These are phyloP conservation scores for Hysterium pulicare DNA, from an alignment of 2,329 filamentous ascomycete species.

Conservation along the genomic window DNA sequence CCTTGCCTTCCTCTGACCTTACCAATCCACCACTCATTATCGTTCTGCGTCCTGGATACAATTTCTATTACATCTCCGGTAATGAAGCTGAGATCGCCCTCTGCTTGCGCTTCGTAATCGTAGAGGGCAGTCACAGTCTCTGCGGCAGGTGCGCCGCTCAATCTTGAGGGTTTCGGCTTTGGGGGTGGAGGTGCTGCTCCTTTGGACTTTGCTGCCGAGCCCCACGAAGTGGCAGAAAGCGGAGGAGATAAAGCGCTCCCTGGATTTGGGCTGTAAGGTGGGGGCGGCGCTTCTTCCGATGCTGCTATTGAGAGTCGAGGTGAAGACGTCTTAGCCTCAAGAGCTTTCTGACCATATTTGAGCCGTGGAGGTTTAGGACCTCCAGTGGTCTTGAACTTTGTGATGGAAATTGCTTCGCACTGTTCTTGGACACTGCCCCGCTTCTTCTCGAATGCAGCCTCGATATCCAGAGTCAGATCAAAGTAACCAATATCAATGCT, in stretches of 20 bases:
- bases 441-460: constrained; percentile 86
- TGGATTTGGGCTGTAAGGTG: constrained; percentile 38
- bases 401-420: constrained; percentile 79
- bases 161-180: constrained; percentile 64
- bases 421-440: constrained; percentile 82
- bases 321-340: constrained; percentile 28
- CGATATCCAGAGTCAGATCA: constrained; percentile 83
- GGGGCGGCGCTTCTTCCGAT: constrained; percentile 35
- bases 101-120: constrained; percentile 93
- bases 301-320: constrained; percentile 27
- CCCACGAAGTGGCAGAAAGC: constrained; percentile 38
- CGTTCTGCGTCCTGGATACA: constrained; percentile 74
- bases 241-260: constrained; percentile 24
- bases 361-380: constrained; percentile 44
- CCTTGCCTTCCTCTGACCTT: constrained; percentile 75
- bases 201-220: constrained; percentile 46
- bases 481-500: constrained; percentile 97
- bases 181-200: constrained; percentile 49
- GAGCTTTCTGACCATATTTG: constrained; percentile 39
- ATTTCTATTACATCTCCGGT: constrained; percentile 91
- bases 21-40: constrained; percentile 97
- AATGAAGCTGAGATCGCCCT: constrained; percentile 87
- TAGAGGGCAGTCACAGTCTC: constrained; percentile 90
- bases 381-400: constrained; percentile 87
- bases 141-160: constrained; percentile 61